Conservation (phyloP, 305 asterid species). For the Fraxinus xanthoxyloides region DNA sequence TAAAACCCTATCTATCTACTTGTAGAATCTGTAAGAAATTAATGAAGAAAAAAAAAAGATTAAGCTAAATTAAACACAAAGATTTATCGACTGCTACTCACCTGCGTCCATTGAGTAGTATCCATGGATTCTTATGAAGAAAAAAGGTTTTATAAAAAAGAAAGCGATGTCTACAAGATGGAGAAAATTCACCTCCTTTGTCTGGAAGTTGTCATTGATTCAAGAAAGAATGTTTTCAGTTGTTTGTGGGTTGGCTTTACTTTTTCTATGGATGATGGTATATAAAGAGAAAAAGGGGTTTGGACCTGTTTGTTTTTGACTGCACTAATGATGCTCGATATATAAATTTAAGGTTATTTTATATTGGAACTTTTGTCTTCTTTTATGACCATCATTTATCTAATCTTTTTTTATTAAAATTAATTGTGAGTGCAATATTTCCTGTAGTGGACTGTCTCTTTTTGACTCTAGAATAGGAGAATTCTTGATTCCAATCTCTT, state of each 20-base stretch:
- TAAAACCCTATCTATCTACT: not conserved
- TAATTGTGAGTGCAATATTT: slow-evolving; percentile 46
- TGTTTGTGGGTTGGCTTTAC: slow-evolving; percentile 36
- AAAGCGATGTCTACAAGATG: slow-evolving; percentile 17
- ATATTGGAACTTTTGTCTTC: slow-evolving; percentile 18
- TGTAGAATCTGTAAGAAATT: not conserved
- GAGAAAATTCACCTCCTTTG: slow-evolving; percentile 35
- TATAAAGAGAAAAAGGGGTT: slow-evolving; percentile 21
- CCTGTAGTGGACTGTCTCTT: slow-evolving; percentile 50
- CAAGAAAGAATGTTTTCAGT: slow-evolving; percentile 49
- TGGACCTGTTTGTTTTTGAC: slow-evolving; percentile 69
- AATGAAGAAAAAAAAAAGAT: not conserved
- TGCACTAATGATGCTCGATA: slow-evolving; percentile 33
- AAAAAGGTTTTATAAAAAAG: slow-evolving; percentile 23
- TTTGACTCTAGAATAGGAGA: slow-evolving; percentile 51
- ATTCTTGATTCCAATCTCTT: slow-evolving; percentile 23
- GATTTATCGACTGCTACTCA: slow-evolving; percentile 4
- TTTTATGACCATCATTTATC: slow-evolving; percentile 17
- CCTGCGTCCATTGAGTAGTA: slow-evolving; percentile 67
- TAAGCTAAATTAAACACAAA: not conserved
- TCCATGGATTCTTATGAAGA: slow-evolving; percentile 47
- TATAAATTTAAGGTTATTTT: not conserved
- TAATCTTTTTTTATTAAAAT: slow-evolving; percentile 17
- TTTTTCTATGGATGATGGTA: slow-evolving; percentile 48
- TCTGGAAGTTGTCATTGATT: slow-evolving; percentile 44